A percentile compares a stretch with the other conserved stretches of the same genome.
These are phyloP conservation scores for Apiosordaria backusii DNA, from an alignment of 495 filamentous ascomycete genomes.

Conservation along the genomic window DNA sequence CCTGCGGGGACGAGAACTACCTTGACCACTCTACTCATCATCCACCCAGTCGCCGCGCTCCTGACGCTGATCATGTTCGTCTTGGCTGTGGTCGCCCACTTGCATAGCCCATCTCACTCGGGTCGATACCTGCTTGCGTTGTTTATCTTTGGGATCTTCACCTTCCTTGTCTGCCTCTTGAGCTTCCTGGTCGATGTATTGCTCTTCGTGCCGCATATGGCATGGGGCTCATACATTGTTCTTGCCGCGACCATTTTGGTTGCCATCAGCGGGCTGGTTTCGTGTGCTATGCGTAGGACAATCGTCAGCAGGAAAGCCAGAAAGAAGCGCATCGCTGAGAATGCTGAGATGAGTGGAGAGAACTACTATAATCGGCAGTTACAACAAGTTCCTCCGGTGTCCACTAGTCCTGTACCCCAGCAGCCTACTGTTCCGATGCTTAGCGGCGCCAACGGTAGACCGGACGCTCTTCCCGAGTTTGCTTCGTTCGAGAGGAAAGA, in stretches of 20 bases:
- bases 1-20: conserved; percentile 70
- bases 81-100: conserved; percentile 75
- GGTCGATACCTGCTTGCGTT: conserved; percentile 79
- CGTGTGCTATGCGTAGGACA: conserved; percentile 95
- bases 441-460: conserved; percentile 45
- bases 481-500: conserved; percentile 71
- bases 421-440: conserved; percentile 55
- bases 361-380: conserved; percentile 80
- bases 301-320: conserved; percentile 87
- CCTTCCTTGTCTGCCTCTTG: conserved; percentile 77
- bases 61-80: conserved; percentile 80
- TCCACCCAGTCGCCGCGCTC: conserved; percentile 87
- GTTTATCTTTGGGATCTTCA: conserved; percentile 80
- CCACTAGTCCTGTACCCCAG: conserved; percentile 44
- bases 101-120: conserved; percentile 90
- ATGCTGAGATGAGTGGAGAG: conserved; percentile 91
- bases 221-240: conserved; percentile 94
- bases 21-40: conserved; percentile 85
- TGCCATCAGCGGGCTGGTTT: conserved; percentile 76
- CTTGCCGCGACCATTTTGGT: conserved; percentile 87
- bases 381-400: conserved; percentile 39
- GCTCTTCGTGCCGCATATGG: conserved; percentile 88
- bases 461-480: conserved; percentile 67
- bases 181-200: conserved; percentile 95
- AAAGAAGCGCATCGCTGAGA: conserved; percentile 86